Conservation (phyloP, 1,139 yeast species). For the Starmera stellimalicola region DNA sequence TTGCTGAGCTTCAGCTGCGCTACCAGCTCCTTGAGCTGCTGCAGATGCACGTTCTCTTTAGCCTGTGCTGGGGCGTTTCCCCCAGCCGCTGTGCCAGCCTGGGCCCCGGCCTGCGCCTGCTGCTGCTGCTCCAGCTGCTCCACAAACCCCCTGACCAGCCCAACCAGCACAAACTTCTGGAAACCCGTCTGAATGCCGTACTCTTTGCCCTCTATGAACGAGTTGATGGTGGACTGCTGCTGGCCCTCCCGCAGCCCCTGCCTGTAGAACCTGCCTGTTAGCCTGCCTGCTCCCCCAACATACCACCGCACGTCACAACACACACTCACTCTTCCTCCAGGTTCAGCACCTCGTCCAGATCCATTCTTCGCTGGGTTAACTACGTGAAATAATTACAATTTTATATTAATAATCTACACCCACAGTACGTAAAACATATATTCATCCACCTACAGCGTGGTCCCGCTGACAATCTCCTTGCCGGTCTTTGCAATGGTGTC, state of each 20-base stretch:
- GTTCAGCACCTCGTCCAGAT: slow-evolving; percentile 40
- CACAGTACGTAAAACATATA: too few relatives aligned
- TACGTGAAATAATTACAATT: not conserved
- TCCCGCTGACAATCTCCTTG: slow-evolving; percentile 67
- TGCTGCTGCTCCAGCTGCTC: slow-evolving; percentile 15
- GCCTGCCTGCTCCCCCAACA: not conserved
- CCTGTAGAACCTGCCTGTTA: slow-evolving; percentile 34
- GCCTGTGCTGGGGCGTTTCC: too few relatives aligned
- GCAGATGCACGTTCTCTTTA: too few relatives aligned
- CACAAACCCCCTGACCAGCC: slow-evolving; percentile 51
- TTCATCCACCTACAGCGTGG: slow-evolving; percentile 22
- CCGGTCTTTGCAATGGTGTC: slow-evolving; percentile 86
- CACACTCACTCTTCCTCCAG: slow-evolving; percentile 35
- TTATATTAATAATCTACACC: not conserved
- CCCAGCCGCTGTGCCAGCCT: too few relatives aligned
- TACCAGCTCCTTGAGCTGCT: slow-evolving; percentile 14
- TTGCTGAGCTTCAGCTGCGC: slow-evolving; percentile 23
- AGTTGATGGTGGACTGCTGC: slow-evolving; percentile 41
- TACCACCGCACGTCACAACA: not conserved
- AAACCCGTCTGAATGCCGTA: slow-evolving; percentile 75
- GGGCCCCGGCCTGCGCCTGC: too few relatives aligned
- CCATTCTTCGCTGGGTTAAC: slow-evolving; percentile 13
- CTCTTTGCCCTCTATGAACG: slow-evolving; percentile 63
- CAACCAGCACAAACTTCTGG: slow-evolving; percentile 56
- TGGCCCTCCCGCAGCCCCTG: slow-evolving; percentile 50